Conservation (phyloP, 1,284 basidiomycete species). For the Golubevia sp. region DNA sequence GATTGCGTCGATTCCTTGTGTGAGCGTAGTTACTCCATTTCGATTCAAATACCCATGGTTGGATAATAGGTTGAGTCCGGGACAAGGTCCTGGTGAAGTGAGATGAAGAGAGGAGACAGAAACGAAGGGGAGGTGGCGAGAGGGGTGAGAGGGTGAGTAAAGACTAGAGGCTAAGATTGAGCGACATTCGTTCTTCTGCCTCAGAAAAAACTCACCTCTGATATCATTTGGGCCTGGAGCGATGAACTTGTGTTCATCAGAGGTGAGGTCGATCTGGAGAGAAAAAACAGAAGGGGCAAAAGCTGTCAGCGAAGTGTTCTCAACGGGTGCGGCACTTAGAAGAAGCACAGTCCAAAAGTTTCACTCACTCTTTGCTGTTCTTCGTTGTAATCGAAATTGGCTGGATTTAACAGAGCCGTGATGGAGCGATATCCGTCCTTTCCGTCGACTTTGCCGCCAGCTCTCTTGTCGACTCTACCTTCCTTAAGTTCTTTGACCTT, state of each 20-base stretch:
- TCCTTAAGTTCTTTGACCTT: slow-evolving; percentile 20
- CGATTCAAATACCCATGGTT: slow-evolving; percentile 42
- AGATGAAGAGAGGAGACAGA: neutral
- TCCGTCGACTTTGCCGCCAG: neutral
- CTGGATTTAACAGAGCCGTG: slow-evolving; percentile 26
- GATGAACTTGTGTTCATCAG: slow-evolving; percentile 37
- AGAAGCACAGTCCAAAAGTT: neutral
- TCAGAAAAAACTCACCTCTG: slow-evolving; percentile 7
- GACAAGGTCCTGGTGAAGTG: slow-evolving; percentile 21
- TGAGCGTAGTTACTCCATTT: slow-evolving; percentile 27
- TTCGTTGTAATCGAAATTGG: slow-evolving; percentile 29
- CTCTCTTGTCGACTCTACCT: slow-evolving; percentile 11
- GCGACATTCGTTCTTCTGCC: too few relatives aligned
- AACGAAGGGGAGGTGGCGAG: neutral
- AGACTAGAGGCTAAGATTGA: neutral
- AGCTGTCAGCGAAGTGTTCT: too few relatives aligned
- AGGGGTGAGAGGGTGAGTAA: neutral
- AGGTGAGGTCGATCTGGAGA: slow-evolving; percentile 20
- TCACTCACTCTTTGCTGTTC: slow-evolving; percentile 15
- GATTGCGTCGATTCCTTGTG: slow-evolving; percentile 36
- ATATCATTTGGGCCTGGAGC: slow-evolving; percentile 33
- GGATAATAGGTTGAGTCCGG: slow-evolving; percentile 34
- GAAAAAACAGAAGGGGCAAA: neutral
- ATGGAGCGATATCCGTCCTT: slow-evolving; percentile 15
- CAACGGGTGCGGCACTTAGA: too few relatives aligned